phyloP scores from a whole-genome alignment of 2,329 filamentous ascomycete species.

The Diaporthe sp. region DNA sequence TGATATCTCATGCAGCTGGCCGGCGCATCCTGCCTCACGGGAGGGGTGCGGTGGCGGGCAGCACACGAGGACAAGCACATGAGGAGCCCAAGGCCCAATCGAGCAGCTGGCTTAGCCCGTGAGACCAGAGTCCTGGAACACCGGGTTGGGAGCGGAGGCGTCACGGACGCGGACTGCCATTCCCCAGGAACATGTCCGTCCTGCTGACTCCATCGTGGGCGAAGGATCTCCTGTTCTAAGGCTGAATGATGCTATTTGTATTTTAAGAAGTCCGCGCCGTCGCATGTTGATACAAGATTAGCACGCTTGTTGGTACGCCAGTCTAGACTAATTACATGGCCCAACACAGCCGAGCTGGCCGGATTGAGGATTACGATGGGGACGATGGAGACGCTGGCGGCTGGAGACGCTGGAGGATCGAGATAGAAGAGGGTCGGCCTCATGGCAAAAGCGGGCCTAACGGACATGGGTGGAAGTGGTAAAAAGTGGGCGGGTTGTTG shows the following conservation, averaged over 20 bases:
- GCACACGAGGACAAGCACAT: conserved; percentile 12
- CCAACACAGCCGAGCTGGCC: conserved; percentile 13
- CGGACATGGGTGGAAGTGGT: neutral
- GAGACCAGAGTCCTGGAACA: conserved; percentile 8
- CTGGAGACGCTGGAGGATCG: conserved; percentile 2
- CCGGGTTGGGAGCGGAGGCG: neutral
- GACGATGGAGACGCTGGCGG: neutral
- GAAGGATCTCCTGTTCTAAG: neutral
- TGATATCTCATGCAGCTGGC: conserved; percentile 25
- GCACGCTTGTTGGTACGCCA: conserved; percentile 11
- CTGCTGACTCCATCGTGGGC: neutral
- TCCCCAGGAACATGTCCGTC: conserved; percentile 12
- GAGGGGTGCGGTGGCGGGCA: neutral
- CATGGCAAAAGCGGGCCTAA: conserved; percentile 11
- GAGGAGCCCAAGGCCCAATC: neutral
- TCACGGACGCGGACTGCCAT: neutral
- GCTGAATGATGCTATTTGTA: conserved; percentile 12
- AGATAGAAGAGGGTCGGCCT: conserved; percentile 26
- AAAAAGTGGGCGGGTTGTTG: neutral
- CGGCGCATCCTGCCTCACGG: conserved; percentile 19
- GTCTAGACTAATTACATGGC: neutral
- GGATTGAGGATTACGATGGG: conserved; percentile 10
- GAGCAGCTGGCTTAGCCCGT: neutral
- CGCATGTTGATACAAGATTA: conserved; percentile 19
- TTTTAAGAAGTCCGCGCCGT: conserved; percentile 8